Percentiles rank a stretch among this genome's conserved stretches.
Conservation (phyloP, 257 asterid genomes). For the Forsythia viridissima region DNA sequence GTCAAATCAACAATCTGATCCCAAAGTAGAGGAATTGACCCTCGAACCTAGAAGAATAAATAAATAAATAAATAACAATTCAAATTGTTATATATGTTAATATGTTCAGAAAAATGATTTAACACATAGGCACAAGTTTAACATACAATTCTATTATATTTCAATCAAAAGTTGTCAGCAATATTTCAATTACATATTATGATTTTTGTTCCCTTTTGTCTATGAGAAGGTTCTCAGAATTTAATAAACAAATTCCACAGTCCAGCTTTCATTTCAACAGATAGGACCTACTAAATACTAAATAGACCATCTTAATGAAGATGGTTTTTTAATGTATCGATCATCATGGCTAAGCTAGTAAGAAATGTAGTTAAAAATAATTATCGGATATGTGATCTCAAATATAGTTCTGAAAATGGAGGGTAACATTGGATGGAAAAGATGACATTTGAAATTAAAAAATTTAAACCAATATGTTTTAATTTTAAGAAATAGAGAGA, state of each 20-base stretch:
- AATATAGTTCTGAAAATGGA: not conserved
- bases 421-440: not conserved
- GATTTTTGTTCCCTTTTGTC: not conserved
- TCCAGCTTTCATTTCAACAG: not conserved
- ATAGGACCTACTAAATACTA: not conserved
- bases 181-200: constrained; percentile 20
- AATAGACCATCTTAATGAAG: not conserved
- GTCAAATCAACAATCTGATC: constrained; percentile 95
- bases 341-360: not conserved
- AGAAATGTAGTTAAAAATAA: not conserved
- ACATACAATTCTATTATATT: not conserved
- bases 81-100: not conserved
- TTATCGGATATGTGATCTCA: not conserved
- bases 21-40: constrained; percentile 94
- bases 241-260: not conserved
- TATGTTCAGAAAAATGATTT: constrained; percentile 9
- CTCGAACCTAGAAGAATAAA: constrained; percentile 68
- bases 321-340: not conserved
- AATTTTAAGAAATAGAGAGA: not conserved
- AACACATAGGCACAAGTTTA: constrained; percentile 10
- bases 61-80: not conserved
- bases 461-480: not conserved
- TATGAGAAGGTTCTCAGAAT: not conserved
- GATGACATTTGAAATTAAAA: not conserved
- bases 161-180: not conserved